Base-by-base conservation (phyloP, 2,329 filamentous ascomycete genomes). In the Ophiocordyceps camponoti-saundersi region DNA sequence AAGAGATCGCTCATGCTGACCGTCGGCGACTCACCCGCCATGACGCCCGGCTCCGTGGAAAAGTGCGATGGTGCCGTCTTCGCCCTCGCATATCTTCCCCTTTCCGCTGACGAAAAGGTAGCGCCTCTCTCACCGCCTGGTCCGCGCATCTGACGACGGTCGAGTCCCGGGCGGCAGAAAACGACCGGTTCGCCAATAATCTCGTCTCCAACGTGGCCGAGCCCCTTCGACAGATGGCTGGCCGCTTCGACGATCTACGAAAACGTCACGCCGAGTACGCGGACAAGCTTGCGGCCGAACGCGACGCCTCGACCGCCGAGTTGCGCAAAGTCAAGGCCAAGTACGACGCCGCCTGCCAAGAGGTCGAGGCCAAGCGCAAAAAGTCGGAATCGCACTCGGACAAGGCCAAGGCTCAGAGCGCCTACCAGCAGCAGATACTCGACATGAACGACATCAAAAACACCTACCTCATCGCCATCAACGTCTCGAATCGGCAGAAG, bases 391-490 rank as follows among this genome's bases (percentile, higher is more conserved):
- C 83, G 44, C 80, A 88, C n/a, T 93, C 92, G 58, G 90, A 96
- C 62, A 95, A 95, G 67, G 69, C 78, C 51, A 98, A 95, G 68
- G 88, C 90, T 8, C 85, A 95, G 60, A 82, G 79, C 60, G 80
- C 86, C 36, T 98, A 94, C 64, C 86, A 94, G 58, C 87, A 95
- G 60, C 90, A 96, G 63, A 73, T 93, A 50, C 68, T 81, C 50
- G 92, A 98, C 55, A 96, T 96, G 92, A 85, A 92, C 65, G 98
- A 98, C 61, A 76, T 83, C 62, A 98, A 98, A 71, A 98, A 98
- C 62, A 88, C 85, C n/a, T 98, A 98, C 60, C 69, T 98, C 50
- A 95, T 98, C 57, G 77, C 80, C 50, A 95, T 98, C 67, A 94
- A 94, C 60, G 86, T 96, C 49, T 93, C 89, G 32, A 98, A 98